These are phyloP conservation scores for Talinum fruticosum DNA, from an alignment of 148 eudicot species.

Conservation along the genomic window DNA sequence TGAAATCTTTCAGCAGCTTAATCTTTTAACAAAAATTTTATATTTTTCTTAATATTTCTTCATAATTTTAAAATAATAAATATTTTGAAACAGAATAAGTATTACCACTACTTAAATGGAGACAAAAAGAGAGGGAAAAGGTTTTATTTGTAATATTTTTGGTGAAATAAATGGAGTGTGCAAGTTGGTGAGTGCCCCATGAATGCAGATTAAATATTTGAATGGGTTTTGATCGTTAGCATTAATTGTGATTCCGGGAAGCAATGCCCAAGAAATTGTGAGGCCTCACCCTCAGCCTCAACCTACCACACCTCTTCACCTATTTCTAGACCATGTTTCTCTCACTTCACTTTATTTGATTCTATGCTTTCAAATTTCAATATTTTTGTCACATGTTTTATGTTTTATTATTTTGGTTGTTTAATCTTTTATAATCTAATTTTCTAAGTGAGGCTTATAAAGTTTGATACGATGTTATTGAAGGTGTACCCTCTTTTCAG, in stretches of 20 bases:
- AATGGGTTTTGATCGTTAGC: not conserved
- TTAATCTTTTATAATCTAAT: no score
- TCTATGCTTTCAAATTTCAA: conserved; percentile 14
- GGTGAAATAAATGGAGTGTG: not conserved
- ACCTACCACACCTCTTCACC: not conserved
- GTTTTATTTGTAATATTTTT: not conserved
- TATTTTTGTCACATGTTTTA: not conserved
- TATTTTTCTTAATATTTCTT: no score
- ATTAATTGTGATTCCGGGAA: conserved; percentile 22
- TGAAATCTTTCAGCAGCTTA: no score
- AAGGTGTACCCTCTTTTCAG: no score
- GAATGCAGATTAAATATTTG: not conserved
- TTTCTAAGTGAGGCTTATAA: no score
- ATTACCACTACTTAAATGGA: no score
- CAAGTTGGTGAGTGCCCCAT: conserved; percentile 7
- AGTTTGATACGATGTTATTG: no score
- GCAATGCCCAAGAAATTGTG: conserved; percentile 27
- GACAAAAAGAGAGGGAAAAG: no score
- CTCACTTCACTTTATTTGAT: conserved; percentile 1
- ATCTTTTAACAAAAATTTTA: no score
- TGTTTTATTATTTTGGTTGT: no score
- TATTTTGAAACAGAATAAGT: no score
- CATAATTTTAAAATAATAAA: no score
- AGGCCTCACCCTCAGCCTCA: not conserved
- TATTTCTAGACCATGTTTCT: conserved; percentile 22